phyloP scores from a whole-genome alignment of 139 green algal genomes.

The Coelastrella sp. region DNA sequence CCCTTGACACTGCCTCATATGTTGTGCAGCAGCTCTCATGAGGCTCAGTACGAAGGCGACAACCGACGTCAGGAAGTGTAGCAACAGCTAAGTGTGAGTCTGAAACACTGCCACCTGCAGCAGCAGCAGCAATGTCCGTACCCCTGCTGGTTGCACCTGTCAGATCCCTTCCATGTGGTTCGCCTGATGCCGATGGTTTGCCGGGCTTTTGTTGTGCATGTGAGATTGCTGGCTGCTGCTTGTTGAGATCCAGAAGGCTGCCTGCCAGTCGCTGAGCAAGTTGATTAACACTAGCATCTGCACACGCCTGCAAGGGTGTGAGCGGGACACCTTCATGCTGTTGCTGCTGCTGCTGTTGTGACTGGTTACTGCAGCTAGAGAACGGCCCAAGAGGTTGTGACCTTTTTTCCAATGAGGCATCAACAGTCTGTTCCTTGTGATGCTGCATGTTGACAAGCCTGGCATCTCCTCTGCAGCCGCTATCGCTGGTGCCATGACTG shows the following conservation, averaged over 20 bases:
- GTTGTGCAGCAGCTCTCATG: conserved; percentile 56
- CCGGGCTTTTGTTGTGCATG: too few species aligned
- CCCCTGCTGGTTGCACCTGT: not conserved
- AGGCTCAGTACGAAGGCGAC: conserved; percentile 50
- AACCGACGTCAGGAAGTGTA: conserved; percentile 13
- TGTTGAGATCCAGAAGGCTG: not conserved
- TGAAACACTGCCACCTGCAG: conserved; percentile 12
- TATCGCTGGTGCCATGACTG: not conserved
- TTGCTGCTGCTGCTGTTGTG: conserved; percentile 15
- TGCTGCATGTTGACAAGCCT: not conserved
- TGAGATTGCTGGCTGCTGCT: too few species aligned
- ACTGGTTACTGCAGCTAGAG: too few species aligned
- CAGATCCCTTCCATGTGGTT: not conserved
- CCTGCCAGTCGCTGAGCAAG: not conserved
- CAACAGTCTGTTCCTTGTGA: too few species aligned
- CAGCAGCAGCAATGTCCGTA: not conserved
- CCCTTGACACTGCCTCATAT: conserved; percentile 49
- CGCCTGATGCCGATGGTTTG: not conserved
- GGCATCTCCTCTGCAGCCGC: not conserved
- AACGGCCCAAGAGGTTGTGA: too few species aligned
- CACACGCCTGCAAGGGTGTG: not conserved
- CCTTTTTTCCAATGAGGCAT: not conserved
- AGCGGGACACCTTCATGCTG: not conserved
- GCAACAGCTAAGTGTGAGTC: not conserved
- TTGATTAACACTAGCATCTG: not conserved